A percentile compares a stretch with the other conserved stretches of the same genome.
These are phyloP conservation scores for Stephania cephalantha DNA, from an alignment of 164 flowering plant species.

Conservation along the genomic window DNA sequence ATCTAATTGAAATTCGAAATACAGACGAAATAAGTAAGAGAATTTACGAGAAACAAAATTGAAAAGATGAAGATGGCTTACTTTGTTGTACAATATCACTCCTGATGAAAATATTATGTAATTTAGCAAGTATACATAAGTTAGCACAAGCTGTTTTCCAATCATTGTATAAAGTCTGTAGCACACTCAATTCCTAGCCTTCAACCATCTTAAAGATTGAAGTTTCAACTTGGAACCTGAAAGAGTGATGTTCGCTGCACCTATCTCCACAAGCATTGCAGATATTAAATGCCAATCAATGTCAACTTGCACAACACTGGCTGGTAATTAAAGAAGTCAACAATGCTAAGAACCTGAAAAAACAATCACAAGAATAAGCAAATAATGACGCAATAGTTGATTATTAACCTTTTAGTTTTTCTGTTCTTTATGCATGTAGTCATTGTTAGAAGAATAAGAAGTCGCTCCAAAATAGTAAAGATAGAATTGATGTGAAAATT, in stretches of 20 bases:
- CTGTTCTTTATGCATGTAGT: background rate
- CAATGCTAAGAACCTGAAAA: slow-evolving; percentile 9
- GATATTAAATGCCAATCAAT: background rate
- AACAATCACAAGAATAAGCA: slow-evolving; percentile 1
- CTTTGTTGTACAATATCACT: slow-evolving; percentile 90
- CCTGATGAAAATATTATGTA: slow-evolving; percentile 83
- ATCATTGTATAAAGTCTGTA: slow-evolving; percentile 39
- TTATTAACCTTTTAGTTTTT: background rate
- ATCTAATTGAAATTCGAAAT: no score
- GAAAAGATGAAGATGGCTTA: slow-evolving; percentile 9
- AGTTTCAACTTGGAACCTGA: slow-evolving; percentile 7
- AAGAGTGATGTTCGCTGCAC: background rate
- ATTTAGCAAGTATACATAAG: slow-evolving; percentile 71
- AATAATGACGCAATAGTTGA: background rate
- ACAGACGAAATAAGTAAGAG: no score
- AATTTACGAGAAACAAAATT: background rate
- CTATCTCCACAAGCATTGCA: slow-evolving; percentile 1
- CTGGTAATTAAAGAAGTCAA: background rate
- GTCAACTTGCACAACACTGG: background rate
- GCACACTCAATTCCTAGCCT: slow-evolving; percentile 8
- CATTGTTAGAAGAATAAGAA: no score
- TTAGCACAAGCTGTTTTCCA: slow-evolving; percentile 53
- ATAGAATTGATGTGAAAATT: background rate
- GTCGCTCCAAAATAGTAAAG: background rate
- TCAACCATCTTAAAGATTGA: slow-evolving; percentile 4